These are phyloP conservation scores for Paraphaeosphaeria sporulosa DNA, from an alignment of 2,329 filamentous ascomycete species.

Conservation along the genomic window DNA sequence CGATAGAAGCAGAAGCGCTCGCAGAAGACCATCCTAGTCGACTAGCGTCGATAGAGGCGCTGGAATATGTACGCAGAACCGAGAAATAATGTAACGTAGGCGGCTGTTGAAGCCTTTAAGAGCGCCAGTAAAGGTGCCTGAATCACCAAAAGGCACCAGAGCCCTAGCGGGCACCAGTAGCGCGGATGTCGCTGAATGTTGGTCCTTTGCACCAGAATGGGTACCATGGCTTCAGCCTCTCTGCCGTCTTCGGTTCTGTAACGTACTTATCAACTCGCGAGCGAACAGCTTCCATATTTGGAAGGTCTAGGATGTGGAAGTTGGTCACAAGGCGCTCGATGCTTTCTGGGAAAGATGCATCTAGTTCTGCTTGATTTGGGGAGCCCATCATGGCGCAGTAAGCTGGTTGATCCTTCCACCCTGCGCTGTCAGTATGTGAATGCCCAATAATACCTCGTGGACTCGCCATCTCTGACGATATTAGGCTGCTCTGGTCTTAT, in stretches of 20 bases:
- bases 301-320: constrained; percentile 5
- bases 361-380: neutral
- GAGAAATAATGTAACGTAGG: too few relatives aligned
- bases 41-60: too few relatives aligned
- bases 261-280: constrained; percentile 49
- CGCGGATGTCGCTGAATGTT: constrained; percentile 66
- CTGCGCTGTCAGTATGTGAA: neutral
- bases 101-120: too few relatives aligned
- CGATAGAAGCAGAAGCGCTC: too few relatives aligned
- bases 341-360: neutral
- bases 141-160: too few relatives aligned
- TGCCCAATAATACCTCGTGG: constrained; percentile 17
- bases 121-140: too few relatives aligned
- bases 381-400: constrained; percentile 8
- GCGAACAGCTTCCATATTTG: constrained; percentile 6
- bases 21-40: too few relatives aligned
- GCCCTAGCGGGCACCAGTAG: too few relatives aligned
- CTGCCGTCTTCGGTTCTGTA: constrained; percentile 58
- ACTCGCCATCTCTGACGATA: constrained; percentile 60
- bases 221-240: constrained; percentile 65
- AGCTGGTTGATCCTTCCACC: neutral
- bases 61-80: too few relatives aligned
- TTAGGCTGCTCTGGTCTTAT: constrained; percentile 46
- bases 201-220: constrained; percentile 69
- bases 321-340: neutral